Percentiles rank a stretch among this genome's conserved stretches.
Conservation (phyloP, 176 grass and related monocot species). For the Urochloa ruziziensis region DNA sequence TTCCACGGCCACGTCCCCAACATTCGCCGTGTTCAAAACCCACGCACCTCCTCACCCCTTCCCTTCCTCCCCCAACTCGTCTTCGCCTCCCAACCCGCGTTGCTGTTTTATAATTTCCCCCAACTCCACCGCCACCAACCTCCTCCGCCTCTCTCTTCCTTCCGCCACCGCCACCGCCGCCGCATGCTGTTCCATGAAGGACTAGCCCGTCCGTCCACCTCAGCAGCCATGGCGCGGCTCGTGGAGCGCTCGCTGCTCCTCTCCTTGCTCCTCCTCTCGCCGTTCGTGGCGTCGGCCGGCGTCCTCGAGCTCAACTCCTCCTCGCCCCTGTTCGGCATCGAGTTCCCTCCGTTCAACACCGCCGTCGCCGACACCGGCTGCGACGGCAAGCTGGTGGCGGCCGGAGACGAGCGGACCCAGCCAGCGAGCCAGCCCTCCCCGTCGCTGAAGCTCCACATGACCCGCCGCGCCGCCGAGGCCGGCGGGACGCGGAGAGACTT, state of each 20-base stretch:
- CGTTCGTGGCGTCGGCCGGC: background rate
- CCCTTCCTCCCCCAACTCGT: background rate
- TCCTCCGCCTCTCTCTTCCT: background rate
- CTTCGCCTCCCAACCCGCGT: background rate
- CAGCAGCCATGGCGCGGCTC: constrained; percentile 4
- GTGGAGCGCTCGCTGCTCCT: background rate
- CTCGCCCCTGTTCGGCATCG: constrained; percentile 55
- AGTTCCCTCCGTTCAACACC: constrained; percentile 65
- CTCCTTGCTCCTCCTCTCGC: constrained; percentile 6
- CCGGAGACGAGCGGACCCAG: background rate
- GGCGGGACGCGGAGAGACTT: constrained; percentile 45
- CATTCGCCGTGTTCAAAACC: constrained; percentile 44
- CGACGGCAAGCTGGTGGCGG: constrained; percentile 36
- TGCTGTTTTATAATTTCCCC: background rate
- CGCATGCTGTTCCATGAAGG: constrained; percentile 6
- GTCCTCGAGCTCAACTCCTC: constrained; percentile 28
- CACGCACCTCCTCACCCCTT: background rate
- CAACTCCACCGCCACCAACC: background rate
- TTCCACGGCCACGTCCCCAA: constrained; percentile 44
- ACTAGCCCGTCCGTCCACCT: background rate
- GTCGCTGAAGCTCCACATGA: constrained; percentile 70
- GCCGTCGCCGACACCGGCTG: constrained; percentile 43
- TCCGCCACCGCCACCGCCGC: background rate
- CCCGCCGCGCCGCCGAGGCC: constrained; percentile 20
- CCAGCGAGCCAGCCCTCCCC: background rate